Percentiles rank a stretch among this genome's conserved stretches.
Conservation (phyloP, 345 rosid genomes). For the Citrus hindsii region DNA sequence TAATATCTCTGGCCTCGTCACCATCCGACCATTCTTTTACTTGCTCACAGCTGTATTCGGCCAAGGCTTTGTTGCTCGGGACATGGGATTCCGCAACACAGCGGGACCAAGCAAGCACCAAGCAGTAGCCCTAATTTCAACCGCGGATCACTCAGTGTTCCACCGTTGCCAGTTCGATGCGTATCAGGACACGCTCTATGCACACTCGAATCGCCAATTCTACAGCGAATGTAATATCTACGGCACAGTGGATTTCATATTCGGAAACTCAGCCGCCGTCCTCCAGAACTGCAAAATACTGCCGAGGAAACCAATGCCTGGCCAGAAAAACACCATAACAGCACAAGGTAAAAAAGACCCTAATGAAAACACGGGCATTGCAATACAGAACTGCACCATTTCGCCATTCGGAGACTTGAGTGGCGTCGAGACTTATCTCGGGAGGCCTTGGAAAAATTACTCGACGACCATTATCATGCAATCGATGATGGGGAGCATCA, state of each 20-base stretch:
- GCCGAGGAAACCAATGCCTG: slow-evolving; percentile 54
- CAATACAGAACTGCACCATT: slow-evolving; percentile 60
- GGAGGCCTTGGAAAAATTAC: slow-evolving; percentile 73
- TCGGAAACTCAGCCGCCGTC: slow-evolving; percentile 77
- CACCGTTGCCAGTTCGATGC: slow-evolving; percentile 66
- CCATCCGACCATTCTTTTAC: no score
- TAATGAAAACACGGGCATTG: slow-evolving; percentile 77
- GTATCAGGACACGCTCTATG: slow-evolving; percentile 72
- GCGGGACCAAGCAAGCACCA: slow-evolving; percentile 75
- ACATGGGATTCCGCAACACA: slow-evolving; percentile 68
- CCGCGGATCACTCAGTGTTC: slow-evolving; percentile 56
- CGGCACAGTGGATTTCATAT: slow-evolving; percentile 82
- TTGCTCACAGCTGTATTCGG: slow-evolving; percentile 57
- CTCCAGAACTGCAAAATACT: slow-evolving; percentile 60
- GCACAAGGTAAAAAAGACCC: slow-evolving; percentile 73
- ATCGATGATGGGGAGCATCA: slow-evolving; percentile 46
- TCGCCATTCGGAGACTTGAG: slow-evolving; percentile 42
- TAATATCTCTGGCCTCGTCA: no score
- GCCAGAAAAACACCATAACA: slow-evolving; percentile 63
- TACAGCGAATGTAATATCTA: slow-evolving; percentile 59
- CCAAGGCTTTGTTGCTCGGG: slow-evolving; percentile 59
- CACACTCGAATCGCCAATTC: slow-evolving; percentile 76
- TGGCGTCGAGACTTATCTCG: slow-evolving; percentile 42
- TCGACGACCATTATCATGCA: slow-evolving; percentile 56
- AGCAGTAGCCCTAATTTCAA: slow-evolving; percentile 72